Evolutionary conservation across 768 basidiomycete species (phyloP).

Genomic region (Trametes elegans): DNA sequence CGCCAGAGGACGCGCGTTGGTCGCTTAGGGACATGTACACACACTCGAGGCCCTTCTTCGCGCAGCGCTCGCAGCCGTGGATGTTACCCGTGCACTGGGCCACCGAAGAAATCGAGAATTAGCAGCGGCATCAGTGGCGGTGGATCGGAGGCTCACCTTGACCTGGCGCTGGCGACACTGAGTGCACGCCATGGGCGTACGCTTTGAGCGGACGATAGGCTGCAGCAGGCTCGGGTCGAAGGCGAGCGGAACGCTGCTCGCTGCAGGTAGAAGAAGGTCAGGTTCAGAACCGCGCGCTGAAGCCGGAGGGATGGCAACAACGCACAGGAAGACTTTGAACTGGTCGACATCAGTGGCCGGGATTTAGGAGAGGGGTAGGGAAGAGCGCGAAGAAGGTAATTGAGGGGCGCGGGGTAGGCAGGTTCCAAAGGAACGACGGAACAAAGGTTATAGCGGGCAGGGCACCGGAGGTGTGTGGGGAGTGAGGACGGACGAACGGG

Average conservation of each 20-base stretch:
- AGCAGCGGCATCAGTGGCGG: background rate
- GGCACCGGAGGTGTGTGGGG: slow-evolving; percentile 8
- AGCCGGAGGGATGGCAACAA: too few relatives aligned
- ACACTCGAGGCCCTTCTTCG: slow-evolving; percentile 37
- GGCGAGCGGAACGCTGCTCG: background rate
- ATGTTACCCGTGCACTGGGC: slow-evolving; percentile 26
- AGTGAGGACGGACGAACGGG: slow-evolving; percentile 8
- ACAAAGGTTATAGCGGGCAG: background rate
- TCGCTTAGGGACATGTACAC: slow-evolving; percentile 42
- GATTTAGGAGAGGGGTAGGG: background rate
- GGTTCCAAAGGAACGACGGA: too few relatives aligned
- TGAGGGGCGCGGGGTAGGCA: too few relatives aligned
- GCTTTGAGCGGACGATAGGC: slow-evolving; percentile 33
- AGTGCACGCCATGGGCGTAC: slow-evolving; percentile 53
- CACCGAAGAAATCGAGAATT: background rate
- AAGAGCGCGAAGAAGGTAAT: background rate
- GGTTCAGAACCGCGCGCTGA: background rate
- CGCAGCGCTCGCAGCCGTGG: slow-evolving; percentile 41
- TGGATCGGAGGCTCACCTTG: slow-evolving; percentile 37
- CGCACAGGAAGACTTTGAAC: background rate
- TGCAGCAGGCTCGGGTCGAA: slow-evolving; percentile 21
- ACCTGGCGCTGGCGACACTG: slow-evolving; percentile 55
- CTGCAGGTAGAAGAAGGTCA: background rate
- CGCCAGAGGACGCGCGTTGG: slow-evolving; percentile 23
- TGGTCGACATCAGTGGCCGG: background rate